These are phyloP conservation scores for Paramecium caudatum DNA, from an alignment of 73 alveolate species.

Conservation along the genomic window DNA sequence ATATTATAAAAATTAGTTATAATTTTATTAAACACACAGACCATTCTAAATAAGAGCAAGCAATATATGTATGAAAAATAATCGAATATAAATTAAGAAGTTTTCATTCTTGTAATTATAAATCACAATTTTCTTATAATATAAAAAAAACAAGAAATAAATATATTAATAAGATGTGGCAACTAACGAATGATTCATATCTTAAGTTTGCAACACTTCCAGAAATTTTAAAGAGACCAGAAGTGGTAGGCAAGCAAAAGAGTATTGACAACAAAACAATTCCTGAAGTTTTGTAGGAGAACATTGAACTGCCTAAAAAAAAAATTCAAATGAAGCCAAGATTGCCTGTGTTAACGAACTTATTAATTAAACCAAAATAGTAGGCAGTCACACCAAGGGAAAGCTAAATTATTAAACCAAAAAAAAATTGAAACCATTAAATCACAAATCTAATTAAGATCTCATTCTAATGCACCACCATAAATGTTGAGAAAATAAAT, in stretches of 20 bases:
- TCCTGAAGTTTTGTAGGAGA: background rate
- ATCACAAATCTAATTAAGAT: slow-evolving; percentile 10
- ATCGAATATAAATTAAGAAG: too few species aligned
- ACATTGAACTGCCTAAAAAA: background rate
- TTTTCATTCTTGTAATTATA: too few species aligned
- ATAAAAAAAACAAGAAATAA: too few species aligned
- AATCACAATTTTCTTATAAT: too few species aligned
- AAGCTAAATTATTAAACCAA: background rate
- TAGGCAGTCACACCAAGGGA: background rate
- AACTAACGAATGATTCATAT: slow-evolving; percentile 18
- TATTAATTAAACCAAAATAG: background rate
- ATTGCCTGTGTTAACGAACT: slow-evolving; percentile 21
- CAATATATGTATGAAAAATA: too few species aligned
- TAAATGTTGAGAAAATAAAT: background rate
- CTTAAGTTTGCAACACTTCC: slow-evolving; percentile 41
- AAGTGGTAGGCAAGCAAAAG: background rate
- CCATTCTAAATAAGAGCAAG: too few species aligned
- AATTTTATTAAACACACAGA: too few species aligned
- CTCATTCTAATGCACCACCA: slow-evolving; percentile 56
- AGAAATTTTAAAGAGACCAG: slow-evolving; percentile 53
- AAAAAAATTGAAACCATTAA: background rate
- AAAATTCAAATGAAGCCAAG: slow-evolving; percentile 52
- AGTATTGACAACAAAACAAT: background rate
- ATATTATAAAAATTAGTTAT: too few species aligned
- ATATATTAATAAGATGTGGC: too few species aligned